Conservation (phyloP, 495 filamentous ascomycete species). For the Penicillium robsamsonii region DNA sequence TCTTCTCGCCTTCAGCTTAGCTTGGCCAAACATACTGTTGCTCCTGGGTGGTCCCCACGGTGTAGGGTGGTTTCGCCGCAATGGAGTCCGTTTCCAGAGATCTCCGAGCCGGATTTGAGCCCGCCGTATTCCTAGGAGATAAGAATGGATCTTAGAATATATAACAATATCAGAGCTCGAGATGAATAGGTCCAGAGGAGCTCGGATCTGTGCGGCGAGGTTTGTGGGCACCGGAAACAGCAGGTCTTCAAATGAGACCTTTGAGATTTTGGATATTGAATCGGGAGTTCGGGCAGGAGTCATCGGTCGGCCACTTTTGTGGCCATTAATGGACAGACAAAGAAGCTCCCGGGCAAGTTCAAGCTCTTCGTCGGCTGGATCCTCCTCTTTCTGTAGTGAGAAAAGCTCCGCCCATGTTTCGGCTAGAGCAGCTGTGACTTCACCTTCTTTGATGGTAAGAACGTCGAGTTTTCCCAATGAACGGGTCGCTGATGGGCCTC, state of each 20-base stretch:
- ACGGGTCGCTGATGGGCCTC: conserved; percentile 25
- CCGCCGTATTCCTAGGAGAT: conserved; percentile 77
- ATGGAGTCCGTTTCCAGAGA: conserved; percentile 77
- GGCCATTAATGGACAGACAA: conserved; percentile 57
- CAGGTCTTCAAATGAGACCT: conserved; percentile 67
- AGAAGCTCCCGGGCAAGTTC: conserved; percentile 79
- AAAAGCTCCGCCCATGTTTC: conserved; percentile 76
- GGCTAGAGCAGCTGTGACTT: conserved; percentile 70
- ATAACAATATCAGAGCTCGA: conserved; percentile 66
- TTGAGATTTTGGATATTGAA: conserved; percentile 31
- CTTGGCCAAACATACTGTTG: conserved; percentile 54
- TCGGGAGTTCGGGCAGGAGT: conserved; percentile 35
- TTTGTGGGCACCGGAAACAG: conserved; percentile 74
- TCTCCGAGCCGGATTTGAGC: conserved; percentile 77
- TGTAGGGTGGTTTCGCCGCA: conserved; percentile 72
- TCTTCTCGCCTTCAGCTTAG: conserved; percentile 54
- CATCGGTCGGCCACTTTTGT: conserved; percentile 22
- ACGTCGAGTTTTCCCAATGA: conserved; percentile 42
- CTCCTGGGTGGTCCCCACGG: conserved; percentile 64
- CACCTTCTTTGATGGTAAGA: conserved; percentile 79
- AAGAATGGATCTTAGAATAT: conserved; percentile 82
- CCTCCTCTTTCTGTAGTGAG: conserved; percentile 68
- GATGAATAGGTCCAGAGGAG: conserved; percentile 86
- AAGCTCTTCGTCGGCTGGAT: conserved; percentile 68
- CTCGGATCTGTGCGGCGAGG: conserved; percentile 68